Evolutionary conservation across 352 stramenopile genomes (phyloP), one percentile per base, ranked within the genome.

Genomic region (Phytophthora capsici): DNA sequence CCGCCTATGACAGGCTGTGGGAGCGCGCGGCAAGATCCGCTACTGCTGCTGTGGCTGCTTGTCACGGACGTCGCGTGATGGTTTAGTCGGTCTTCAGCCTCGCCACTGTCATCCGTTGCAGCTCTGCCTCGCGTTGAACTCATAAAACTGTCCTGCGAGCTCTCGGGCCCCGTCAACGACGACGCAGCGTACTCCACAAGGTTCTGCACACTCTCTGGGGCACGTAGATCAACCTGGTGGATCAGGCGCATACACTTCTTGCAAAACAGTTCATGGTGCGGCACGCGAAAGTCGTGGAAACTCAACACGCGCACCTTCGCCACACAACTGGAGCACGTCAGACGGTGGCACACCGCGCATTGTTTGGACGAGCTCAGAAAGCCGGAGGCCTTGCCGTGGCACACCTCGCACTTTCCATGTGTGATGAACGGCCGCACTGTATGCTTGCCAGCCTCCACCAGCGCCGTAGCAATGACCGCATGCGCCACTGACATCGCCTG

Each of bases 221-320:
- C 75, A 37, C 83, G 83, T 46, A 89, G 60, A 46, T 86, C 78
- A 25, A 89, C 75, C 49, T 90, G 75, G 26, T 81, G 69, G 54
- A 90, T 78, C 51, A 86, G 73, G 8, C 78, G 79, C 23, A 89
- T 69, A 50, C 83, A 92, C 53, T 85, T 85, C 51, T 88, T 90
- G 71, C 83, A 92, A 58, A 92, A 90, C 12, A 68, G 71, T 41
- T 84, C 77, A 30, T 78, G 51, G 32, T 82, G 71, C 50, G 78
- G 67, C 34, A 75, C 59, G 3, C 73, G 71, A 44, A 92, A 92
- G 66, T 92, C 79, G 32, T 78, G 57, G 49, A 75, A 77, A 54
- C 76, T 90, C 17, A 92, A 50, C 34, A 92, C 81, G 28, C 79
- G 81, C 38, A 85, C 69, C 56, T 90, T 89, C 10, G 80, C 57